A percentile compares a stretch with the other conserved stretches of the same genome.
phyloP scores from a whole-genome alignment of 352 stramenopile species.

The Blastocystis sp. region DNA sequence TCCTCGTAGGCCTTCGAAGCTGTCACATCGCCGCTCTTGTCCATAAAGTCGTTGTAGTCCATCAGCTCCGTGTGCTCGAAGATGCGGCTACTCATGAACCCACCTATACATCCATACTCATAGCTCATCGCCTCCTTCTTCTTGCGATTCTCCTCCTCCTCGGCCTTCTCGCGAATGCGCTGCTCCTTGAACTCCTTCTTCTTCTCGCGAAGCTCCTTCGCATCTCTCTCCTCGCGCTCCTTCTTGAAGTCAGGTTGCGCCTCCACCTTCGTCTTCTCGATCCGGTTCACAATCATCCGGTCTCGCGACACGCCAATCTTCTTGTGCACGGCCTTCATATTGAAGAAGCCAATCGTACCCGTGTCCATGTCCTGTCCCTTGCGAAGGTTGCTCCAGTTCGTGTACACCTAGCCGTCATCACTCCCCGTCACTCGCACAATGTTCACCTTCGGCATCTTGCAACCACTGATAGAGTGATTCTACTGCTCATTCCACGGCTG shows the following conservation, averaged over 20 bases:
- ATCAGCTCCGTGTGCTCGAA: conserved; percentile 65
- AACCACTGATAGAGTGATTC: conserved; percentile 85
- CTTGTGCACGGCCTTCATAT: conserved; percentile 72
- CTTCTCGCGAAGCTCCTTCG: conserved; percentile 62
- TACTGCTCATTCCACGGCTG: not conserved
- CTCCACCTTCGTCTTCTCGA: conserved; percentile 73
- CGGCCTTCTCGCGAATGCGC: conserved; percentile 70
- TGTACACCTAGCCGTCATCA: conserved; percentile 80
- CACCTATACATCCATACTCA: conserved; percentile 65
- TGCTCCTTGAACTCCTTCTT: conserved; percentile 79
- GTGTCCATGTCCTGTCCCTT: conserved; percentile 85
- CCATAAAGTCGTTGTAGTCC: conserved; percentile 67
- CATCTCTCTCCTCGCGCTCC: conserved; percentile 48
- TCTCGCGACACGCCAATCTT: conserved; percentile 71
- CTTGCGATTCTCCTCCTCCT: conserved; percentile 68
- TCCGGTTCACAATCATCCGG: conserved; percentile 71
- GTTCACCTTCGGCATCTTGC: conserved; percentile 84
- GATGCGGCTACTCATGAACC: conserved; percentile 27
- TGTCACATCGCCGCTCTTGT: conserved; percentile 34
- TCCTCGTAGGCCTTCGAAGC: conserved; percentile 52
- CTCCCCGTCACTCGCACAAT: conserved; percentile 74
- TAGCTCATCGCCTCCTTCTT: conserved; percentile 71
- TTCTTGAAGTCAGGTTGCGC: conserved; percentile 68
- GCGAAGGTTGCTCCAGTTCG: conserved; percentile 85
- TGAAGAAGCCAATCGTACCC: conserved; percentile 79